Evolutionary conservation across 345 rosid genomes (phyloP), one percentile per base, ranked within the genome.

Genomic region (Chamaenerion angustifolium): DNA sequence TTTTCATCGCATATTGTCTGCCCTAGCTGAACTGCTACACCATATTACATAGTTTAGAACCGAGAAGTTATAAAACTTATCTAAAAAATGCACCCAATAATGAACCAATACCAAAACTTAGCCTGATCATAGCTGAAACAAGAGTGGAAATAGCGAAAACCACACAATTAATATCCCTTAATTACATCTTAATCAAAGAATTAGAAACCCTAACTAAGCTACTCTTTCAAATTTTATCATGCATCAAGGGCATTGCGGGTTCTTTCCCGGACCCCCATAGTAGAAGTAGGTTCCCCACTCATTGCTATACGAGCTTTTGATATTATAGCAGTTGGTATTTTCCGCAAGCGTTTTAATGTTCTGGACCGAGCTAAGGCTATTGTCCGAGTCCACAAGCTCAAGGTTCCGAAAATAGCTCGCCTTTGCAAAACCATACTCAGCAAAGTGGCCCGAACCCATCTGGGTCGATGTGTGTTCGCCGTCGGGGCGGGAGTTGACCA

Each of bases 401-500:
- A 92, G 66, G 69, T 92, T 87, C 56, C 95, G 56, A 49, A 92
- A 87, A 64, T 92, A 92, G 74, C 88, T 80, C 0, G 98, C 82
- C 56, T 80, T 78, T 0, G 84, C 76, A 11, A 92, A 92, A 35
- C 98, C 98, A 0, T 84, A 88, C n/a, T 68, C 82, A 0, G 96
- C 79, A 23, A 87, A 92, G 44, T 74, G 81, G 63, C 98, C 98
- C 1, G 98, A 92, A 2, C 98, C 98, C 98, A 92, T 92, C 47
- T 92, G 90, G 3, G 98, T 92, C 3, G 83, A 60, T 1, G 98
- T 92, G 81, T 87, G 98, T 47, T 64, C 18, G 12, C 93, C 95
- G 12, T 82, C 66, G 65, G 84, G 76, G 51, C 95, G 71, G 6
- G 96, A 72, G 73, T 92, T 92, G 50, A 92, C 96, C 31, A 92